Evolutionary conservation across 2,329 filamentous ascomycete species (phyloP).

Genomic region (Ceratocystis cacaofunesta): DNA sequence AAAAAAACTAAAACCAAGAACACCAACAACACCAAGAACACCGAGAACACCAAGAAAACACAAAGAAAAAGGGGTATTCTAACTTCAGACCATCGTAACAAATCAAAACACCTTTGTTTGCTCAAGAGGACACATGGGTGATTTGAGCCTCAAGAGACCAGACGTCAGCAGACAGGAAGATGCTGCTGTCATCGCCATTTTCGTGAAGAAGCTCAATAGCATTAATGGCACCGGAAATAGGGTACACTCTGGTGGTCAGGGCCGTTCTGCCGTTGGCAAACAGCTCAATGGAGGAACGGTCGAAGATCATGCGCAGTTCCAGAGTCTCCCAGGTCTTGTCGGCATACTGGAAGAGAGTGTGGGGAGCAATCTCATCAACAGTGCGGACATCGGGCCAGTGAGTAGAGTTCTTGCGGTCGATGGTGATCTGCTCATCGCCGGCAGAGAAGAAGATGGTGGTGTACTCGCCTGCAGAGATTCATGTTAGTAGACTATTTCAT

Average conservation of each 20-base stretch:
- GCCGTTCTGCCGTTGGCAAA: constrained; percentile 20
- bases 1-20: no score
- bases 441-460: constrained; percentile 18
- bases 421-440: constrained; percentile 14
- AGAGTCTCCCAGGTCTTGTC: constrained; percentile 19
- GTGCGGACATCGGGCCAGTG: constrained; percentile 12
- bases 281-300: constrained; percentile 20
- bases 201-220: constrained; percentile 18
- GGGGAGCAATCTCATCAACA: constrained; percentile 13
- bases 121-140: constrained; percentile 1
- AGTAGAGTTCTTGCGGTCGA: constrained; percentile 18
- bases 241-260: constrained; percentile 20
- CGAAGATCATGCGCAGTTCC: constrained; percentile 18
- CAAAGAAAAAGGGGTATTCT: neutral
- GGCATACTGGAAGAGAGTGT: constrained; percentile 14
- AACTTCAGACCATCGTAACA: neutral
- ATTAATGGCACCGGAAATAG: constrained; percentile 15
- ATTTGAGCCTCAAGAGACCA: constrained; percentile 11
- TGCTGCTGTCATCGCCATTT: neutral
- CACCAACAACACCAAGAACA: no score
- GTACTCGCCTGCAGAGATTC: constrained; percentile 9
- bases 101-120: neutral
- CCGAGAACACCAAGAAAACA: neutral
- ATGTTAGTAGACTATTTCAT: neutral
- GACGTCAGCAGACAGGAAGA: constrained; percentile 12